Evolutionary conservation across 768 basidiomycete species (phyloP).

Genomic region (Trametes cinnabarina): DNA sequence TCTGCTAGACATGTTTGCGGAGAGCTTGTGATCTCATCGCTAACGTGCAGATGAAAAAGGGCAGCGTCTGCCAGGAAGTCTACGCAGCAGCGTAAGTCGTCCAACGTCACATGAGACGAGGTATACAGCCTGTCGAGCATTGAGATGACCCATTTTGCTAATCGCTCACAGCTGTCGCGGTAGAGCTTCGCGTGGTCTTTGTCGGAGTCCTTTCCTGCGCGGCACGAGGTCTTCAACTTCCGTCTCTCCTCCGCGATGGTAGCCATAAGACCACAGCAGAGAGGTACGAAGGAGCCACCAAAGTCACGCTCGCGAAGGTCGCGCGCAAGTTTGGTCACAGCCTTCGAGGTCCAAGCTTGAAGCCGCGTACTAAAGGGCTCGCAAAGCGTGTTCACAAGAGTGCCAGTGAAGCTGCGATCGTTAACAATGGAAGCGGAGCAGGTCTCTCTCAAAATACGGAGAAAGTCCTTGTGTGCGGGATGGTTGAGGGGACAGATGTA

Average conservation of each 20-base stretch:
- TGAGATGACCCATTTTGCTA: constrained; percentile 28
- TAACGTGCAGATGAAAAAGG: constrained; percentile 6
- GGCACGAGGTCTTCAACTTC: constrained; percentile 1
- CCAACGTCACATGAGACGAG: background rate
- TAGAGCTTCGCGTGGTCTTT: background rate
- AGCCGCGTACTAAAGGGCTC: constrained; percentile 11
- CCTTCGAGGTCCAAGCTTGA: constrained; percentile 44
- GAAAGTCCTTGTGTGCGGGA: constrained; percentile 45
- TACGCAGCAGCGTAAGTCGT: constrained; percentile 10
- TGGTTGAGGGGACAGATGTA: constrained; percentile 34
- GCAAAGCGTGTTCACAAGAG: constrained; percentile 34
- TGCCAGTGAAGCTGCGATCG: constrained; percentile 32
- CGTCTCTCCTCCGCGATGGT: background rate
- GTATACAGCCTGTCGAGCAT: constrained; percentile 20
- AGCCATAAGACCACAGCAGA: constrained; percentile 31
- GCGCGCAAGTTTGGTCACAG: constrained; percentile 37
- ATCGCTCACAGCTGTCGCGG: constrained; percentile 7
- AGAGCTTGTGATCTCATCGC: background rate
- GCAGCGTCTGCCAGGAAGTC: constrained; percentile 28
- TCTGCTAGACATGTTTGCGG: constrained; percentile 7
- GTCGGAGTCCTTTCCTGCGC: background rate
- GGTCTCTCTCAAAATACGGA: constrained; percentile 42
- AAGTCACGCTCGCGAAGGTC: constrained; percentile 32
- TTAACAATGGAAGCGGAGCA: constrained; percentile 36
- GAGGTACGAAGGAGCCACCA: constrained; percentile 30